Base-by-base conservation (phyloP, 768 basidiomycete species). In the Rhodotorula toruloides region DNA sequence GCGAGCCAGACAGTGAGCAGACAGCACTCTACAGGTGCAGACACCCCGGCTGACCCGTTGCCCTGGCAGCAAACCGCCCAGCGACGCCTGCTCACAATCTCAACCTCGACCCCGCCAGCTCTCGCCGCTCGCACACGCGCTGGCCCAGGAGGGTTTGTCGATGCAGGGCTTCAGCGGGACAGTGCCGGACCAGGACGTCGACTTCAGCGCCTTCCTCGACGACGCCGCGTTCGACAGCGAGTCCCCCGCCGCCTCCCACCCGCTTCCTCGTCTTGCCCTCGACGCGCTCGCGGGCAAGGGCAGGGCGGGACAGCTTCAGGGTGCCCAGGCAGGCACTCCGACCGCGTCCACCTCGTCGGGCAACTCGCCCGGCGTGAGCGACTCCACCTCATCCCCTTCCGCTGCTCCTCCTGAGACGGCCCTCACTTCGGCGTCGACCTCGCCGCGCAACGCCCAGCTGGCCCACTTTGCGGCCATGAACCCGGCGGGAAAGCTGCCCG, bases 141-240 rank as follows among this genome's bases (percentile, higher is more conserved):
- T n/a, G n/a, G n/a, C n/a, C n/a, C n/a, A 17, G 6, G 27, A 4
- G 40, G 32, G 29, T 27, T n/a, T n/a, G n/a, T n/a, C n/a, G n/a
- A n/a, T n/a, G n/a, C n/a, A n/a, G n/a, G n/a, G n/a, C n/a, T n/a
- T n/a, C n/a, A n/a, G n/a, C n/a, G n/a, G n/a, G n/a, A n/a, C n/a
- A n/a, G n/a, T n/a, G n/a, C 21, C 4, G 36, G n/a, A 48, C n/a
- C 27, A 10, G 55, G 65, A 62, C 53, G 60, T 62, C 25, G 55
- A 54, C 57, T 67, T 67, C n/a, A 63, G 57, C 46, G 52, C 36
- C 29, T 67, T 57, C 40, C 34, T 67, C 40, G 66, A 67, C 54
- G 61, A 63, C 19, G 31, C 39, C 44, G 36, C 54, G 27, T 43
- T 55, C 31, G 40, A 39, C 36, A 37, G 31, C n/a, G 39, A 42